Conservation (phyloP, 2,329 filamentous ascomycete species). For the Diaporthe caulivora region DNA sequence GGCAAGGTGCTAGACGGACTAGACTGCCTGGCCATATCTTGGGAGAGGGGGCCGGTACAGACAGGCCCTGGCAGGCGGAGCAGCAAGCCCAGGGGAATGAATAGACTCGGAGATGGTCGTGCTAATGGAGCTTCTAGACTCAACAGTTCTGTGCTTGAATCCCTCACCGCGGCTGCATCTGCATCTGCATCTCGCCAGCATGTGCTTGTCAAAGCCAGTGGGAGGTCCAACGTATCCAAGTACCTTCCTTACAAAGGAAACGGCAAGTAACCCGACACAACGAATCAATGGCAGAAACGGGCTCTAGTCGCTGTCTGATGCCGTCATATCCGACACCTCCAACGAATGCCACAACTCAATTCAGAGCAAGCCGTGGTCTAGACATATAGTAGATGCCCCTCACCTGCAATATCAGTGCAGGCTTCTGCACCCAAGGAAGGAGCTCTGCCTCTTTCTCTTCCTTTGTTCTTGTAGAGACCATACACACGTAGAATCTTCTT, state of each 20-base stretch:
- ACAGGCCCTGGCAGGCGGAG: conserved; percentile 1
- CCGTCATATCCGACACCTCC: conserved; percentile 20
- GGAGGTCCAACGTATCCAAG: too few species aligned
- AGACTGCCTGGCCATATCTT: conserved; percentile 6
- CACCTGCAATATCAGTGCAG: not conserved
- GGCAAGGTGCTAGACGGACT: not conserved
- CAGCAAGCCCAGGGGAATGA: conserved; percentile 5
- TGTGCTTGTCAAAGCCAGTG: not conserved
- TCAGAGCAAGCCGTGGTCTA: not conserved
- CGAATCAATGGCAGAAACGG: not conserved
- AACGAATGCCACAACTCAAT: conserved; percentile 2
- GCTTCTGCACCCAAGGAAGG: not conserved
- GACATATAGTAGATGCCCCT: conserved; percentile 4
- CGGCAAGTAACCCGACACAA: not conserved
- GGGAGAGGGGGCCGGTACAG: conserved; percentile 4
- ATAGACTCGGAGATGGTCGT: conserved; percentile 7
- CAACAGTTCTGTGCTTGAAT: not conserved
- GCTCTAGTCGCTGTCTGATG: not conserved
- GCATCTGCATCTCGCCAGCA: conserved; percentile 8
- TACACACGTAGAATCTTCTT: not conserved
- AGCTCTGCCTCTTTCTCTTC: not conserved
- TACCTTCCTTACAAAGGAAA: too few species aligned
- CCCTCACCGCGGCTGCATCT: not conserved
- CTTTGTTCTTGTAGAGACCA: not conserved
- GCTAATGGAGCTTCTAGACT: conserved; percentile 28